A percentile compares a stretch with the other conserved stretches of the same genome.
Conservation (phyloP, 345 rosid genomes). For the Sonneratia alba region DNA sequence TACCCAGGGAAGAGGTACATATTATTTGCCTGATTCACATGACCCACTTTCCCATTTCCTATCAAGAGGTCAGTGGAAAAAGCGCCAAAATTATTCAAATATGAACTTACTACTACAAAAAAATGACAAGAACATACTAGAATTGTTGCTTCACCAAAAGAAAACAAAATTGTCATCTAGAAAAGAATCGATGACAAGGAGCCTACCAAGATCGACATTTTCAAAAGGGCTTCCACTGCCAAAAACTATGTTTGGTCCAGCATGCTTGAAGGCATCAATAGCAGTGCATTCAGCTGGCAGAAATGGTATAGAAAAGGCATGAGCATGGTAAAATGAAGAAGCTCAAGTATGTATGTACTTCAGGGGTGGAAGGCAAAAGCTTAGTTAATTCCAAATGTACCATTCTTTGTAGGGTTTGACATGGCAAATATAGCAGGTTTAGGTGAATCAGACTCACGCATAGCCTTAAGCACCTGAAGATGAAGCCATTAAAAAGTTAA, state of each 20-base stretch:
- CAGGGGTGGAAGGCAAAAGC: not conserved
- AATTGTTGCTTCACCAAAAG: not conserved
- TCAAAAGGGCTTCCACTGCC: slow-evolving; percentile 98
- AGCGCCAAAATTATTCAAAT: not conserved
- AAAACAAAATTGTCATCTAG: not conserved
- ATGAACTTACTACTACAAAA: too few relatives aligned
- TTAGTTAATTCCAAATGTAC: slow-evolving; percentile 24
- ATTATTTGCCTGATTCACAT: slow-evolving; percentile 97
- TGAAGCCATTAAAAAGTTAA: not conserved
- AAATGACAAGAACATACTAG: not conserved
- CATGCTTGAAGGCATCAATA: slow-evolving; percentile 82
- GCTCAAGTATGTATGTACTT: not conserved
- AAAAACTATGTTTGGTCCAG: slow-evolving; percentile 84
- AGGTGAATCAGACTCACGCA: slow-evolving; percentile 69
- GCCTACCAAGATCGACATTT: slow-evolving; percentile 69
- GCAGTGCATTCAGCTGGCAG: slow-evolving; percentile 93
- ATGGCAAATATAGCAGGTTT: slow-evolving; percentile 96
- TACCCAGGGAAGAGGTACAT: slow-evolving; percentile 99
- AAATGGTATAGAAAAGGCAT: slow-evolving; percentile 5
- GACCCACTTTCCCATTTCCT: slow-evolving; percentile 85
- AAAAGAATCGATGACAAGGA: slow-evolving; percentile 8
- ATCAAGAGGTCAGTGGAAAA: slow-evolving; percentile 14
- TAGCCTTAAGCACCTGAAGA: slow-evolving; percentile 80
- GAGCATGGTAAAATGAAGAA: not conserved
- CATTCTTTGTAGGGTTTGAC: slow-evolving; percentile 96